Evolutionary conservation across 768 basidiomycete species (phyloP), one percentile per base, ranked within the genome.

Genomic region (Rubroboletus satanas): DNA sequence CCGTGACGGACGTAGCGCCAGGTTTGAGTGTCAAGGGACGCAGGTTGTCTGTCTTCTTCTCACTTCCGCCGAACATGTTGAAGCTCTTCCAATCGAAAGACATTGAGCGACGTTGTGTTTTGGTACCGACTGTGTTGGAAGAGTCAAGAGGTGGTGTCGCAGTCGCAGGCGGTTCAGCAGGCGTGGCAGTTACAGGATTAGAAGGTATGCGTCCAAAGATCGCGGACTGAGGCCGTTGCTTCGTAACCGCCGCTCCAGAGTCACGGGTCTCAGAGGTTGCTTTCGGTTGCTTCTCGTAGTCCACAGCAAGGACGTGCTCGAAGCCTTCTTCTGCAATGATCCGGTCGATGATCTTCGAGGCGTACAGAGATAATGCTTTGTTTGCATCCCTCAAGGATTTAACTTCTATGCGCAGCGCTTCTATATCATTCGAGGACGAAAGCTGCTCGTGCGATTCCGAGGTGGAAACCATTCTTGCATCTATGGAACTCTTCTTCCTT

Each of bases 281-380:
- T 33, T 81, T 81, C 11, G 74, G 71, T 31, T 80, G 75, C 55
- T 83, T 81, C 45, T 90, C 88, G 62, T 90, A 96, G 70, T 98
- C 95, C 43, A 83, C 86, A n/a, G 95, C 90, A 35, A 98, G 83
- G 51, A 98, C 90, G 63, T 96, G 93, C 71, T 98, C 96, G 73
- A 96, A 98, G 23, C 94, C 94, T 72, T 97, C 95, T 71, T 95
- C 89, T 1, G 89, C 82, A 63, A 98, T 96, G 67, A 98, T 97
- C 43, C 95, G 84, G 75, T 98, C 96, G 65, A 98, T 90, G 61
- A 98, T 98, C 79, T 98, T 98, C 44, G 92, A 93, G 5, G 95
- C 93, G 66, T 98, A 98, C 38, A 98, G 74, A 17, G 93, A 93
- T 12, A 98, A 76, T 1, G 95, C 95, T 70, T 96, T 96, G 77